Evolutionary conservation across 2,329 filamentous ascomycete genomes (phyloP).

Genomic region (Diaporthe capsici): DNA sequence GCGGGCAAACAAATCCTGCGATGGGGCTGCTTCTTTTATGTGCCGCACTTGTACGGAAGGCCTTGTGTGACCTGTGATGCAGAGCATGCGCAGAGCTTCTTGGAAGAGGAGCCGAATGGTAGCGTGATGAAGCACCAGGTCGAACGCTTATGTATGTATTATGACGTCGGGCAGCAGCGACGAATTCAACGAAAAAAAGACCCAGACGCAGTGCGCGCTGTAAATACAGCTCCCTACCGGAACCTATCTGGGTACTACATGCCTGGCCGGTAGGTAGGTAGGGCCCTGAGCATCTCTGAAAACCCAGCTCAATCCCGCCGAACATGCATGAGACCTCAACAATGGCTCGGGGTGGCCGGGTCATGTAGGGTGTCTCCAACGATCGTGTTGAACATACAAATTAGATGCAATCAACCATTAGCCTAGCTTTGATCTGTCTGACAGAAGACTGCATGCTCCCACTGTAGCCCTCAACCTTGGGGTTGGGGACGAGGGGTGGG

Average conservation of each 20-base stretch:
- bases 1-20: constrained; percentile 46
- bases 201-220: constrained; percentile 8
- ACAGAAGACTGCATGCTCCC: neutral
- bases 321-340: constrained; percentile 2
- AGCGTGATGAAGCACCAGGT: constrained; percentile 21
- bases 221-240: neutral
- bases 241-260: neutral
- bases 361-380: neutral
- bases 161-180: constrained; percentile 41
- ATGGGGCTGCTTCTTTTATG: constrained; percentile 25
- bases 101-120: neutral
- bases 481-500: neutral
- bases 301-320: constrained; percentile 16
- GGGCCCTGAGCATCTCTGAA: neutral
- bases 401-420: neutral
- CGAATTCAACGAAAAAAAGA: constrained; percentile 36
- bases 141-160: constrained; percentile 10
- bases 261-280: neutral
- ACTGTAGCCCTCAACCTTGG: neutral
- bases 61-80: constrained; percentile 15
- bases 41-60: constrained; percentile 1
- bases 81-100: constrained; percentile 20
- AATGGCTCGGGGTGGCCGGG: neutral
- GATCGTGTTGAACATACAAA: neutral
- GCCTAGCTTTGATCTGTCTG: neutral